Evolutionary conservation across 2,329 filamentous ascomycete species (phyloP).

Genomic region (Arachnomyces sp.): DNA sequence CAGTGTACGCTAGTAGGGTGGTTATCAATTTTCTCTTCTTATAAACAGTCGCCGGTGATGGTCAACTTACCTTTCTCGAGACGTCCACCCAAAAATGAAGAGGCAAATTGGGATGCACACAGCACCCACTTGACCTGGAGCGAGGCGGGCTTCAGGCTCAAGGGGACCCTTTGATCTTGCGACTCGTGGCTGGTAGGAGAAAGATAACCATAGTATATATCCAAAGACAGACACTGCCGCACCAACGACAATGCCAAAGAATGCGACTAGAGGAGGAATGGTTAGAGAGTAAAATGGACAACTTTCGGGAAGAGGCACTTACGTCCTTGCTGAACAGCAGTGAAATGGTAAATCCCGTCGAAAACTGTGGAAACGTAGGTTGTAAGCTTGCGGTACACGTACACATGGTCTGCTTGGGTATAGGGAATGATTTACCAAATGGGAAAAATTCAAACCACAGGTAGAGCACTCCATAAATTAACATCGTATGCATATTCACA

Average conservation of each 20-base stretch:
- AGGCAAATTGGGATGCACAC: conserved; percentile 11
- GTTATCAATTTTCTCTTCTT: conserved; percentile 26
- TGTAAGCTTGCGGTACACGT: neutral
- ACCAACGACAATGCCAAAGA: conserved; percentile 11
- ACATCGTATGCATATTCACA: conserved; percentile 8
- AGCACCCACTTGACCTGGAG: conserved; percentile 11
- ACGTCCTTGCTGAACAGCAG: conserved; percentile 9
- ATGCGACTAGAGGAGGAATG: conserved; percentile 5
- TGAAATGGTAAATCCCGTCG: conserved; percentile 10
- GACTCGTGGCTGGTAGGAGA: conserved; percentile 8
- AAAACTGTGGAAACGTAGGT: no score
- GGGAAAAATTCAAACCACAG: conserved; percentile 17
- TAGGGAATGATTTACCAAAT: conserved; percentile 8
- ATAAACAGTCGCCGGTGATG: conserved; percentile 22
- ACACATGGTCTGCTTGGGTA: neutral
- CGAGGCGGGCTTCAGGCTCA: conserved; percentile 11
- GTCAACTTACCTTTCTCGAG: conserved; percentile 7
- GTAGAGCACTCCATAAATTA: conserved; percentile 15
- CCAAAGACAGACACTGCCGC: conserved; percentile 5
- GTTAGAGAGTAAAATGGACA: neutral
- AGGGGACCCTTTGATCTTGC: neutral
- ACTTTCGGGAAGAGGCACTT: neutral
- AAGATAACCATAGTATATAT: conserved; percentile 11
- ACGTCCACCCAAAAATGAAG: conserved; percentile 15
- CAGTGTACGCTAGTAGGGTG: conserved; percentile 25